Base-by-base conservation (phyloP, 2,329 filamentous ascomycete genomes). In the Neofusicoccum sp. region DNA sequence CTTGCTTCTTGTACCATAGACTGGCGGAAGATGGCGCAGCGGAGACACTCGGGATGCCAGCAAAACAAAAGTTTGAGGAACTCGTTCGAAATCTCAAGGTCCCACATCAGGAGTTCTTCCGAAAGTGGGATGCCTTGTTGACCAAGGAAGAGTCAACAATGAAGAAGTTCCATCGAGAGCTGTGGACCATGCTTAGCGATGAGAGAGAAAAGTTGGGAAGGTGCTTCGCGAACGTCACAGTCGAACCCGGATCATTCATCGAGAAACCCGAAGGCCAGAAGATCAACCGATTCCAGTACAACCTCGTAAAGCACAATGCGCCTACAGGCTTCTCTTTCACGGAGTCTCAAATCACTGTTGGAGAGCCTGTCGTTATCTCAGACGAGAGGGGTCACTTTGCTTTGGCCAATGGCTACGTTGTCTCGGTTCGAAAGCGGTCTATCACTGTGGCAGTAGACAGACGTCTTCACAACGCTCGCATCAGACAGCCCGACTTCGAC, bases 331-430 rank as follows among this genome's bases (percentile, higher is more conserved):
- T 95, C 69, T 96, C 91, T 0, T 99, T 99, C 69, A 78, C 91
- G 1, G 93, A 98, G 68, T 98, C 93, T 1, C 92, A 98, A 68
- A 84, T 99, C 31, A 86, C 82, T 1, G 82, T 90, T 28, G 93
- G 93, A 43, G 95, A 99, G 70, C 93, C 95, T 0, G 88, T 98
- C 53, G 95, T 99, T n/a, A 84, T 99, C 3, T 98, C 95, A 0
- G 95, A 97, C 67, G 95, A 99, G 73, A 83, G 90, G 63, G 95
- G 95, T 0, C 95, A 99, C 72, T 99, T 96, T 78, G 93, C 93
- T 0, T 83, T 99, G 40, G 93, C 93, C 0, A 91, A 96, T 66
- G 95, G 95, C 2, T 99, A 90, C 68, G 90, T 97, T 7, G 89
- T 89, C 0, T 85, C 89, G 38, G 86, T 96, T 31, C 85, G 84